Evolutionary conservation across 164 flowering plant species (phyloP).

Genomic region (Chimonanthus salicifolius): DNA sequence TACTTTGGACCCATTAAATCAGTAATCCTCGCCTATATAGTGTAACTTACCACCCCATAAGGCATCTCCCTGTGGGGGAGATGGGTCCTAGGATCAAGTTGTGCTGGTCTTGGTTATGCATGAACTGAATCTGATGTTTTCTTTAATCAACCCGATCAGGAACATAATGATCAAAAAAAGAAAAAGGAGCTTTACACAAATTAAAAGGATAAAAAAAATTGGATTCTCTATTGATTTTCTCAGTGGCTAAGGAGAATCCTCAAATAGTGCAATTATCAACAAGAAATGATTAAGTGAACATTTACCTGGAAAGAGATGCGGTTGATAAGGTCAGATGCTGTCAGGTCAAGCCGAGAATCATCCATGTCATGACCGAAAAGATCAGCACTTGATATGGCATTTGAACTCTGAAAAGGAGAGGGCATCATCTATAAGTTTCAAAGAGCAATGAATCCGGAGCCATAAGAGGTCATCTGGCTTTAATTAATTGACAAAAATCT

Average conservation of each 20-base stretch:
- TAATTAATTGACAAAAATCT: not conserved
- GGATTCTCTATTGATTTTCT: not conserved
- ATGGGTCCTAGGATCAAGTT: no score
- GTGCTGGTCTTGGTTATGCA: no score
- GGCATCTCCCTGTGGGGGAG: no score
- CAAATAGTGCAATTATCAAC: not conserved
- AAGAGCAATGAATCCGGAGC: not conserved
- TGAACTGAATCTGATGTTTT: no score
- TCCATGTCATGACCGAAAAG: conserved; percentile 59
- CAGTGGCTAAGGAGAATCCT: not conserved
- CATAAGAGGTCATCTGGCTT: no score
- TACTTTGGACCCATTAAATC: no score
- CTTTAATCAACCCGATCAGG: not conserved
- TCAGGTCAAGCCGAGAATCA: conserved; percentile 42
- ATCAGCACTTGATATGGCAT: conserved; percentile 92
- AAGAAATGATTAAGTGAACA: not conserved
- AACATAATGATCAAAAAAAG: not conserved
- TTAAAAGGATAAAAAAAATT: no score
- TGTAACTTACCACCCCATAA: no score
- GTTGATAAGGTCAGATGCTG: conserved; percentile 67
- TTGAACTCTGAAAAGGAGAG: conserved; percentile 47
- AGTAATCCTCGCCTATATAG: no score
- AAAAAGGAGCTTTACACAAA: not conserved
- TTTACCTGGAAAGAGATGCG: conserved; percentile 22
- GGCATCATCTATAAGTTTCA: not conserved